phyloP scores from a whole-genome alignment of 1,139 yeast genomes.

The Yamadazyma trypodendri region DNA sequence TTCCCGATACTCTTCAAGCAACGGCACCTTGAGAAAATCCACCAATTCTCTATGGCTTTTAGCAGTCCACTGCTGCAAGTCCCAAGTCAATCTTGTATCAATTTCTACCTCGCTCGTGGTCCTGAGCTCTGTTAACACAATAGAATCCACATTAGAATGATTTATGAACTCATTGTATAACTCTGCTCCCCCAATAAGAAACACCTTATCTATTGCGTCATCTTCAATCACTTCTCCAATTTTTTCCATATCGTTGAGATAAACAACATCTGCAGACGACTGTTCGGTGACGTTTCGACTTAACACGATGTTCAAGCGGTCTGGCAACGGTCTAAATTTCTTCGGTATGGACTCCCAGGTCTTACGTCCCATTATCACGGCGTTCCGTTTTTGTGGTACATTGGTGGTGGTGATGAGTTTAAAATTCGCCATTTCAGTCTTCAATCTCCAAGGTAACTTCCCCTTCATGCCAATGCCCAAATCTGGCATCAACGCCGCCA shows the following conservation, averaged over 20 bases:
- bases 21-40: constrained; percentile 38
- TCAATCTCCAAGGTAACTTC: constrained; percentile 81
- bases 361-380: constrained; percentile 93
- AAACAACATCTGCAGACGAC: constrained; percentile 27
- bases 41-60: constrained; percentile 34
- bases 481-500: constrained; percentile 80
- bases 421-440: constrained; percentile 84
- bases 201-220: constrained; percentile 51
- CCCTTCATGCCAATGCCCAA: constrained; percentile 87
- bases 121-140: constrained; percentile 74
- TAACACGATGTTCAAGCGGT: constrained; percentile 71
- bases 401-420: constrained; percentile 62
- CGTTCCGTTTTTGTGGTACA: constrained; percentile 46
- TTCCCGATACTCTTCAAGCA: constrained; percentile 34
- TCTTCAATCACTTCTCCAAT: constrained; percentile 42
- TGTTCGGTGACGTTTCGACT: constrained; percentile 44
- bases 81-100: constrained; percentile 61
- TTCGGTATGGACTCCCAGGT: constrained; percentile 95
- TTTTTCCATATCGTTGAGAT: constrained; percentile 39
- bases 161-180: constrained; percentile 61
- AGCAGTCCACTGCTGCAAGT: constrained; percentile 35
- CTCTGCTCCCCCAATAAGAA: constrained; percentile 92
- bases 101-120: constrained; percentile 43
- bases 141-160: constrained; percentile 45
- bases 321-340: constrained; percentile 79